A percentile compares a stretch with the other conserved stretches of the same genome.
Conservation (phyloP, 768 basidiomycete species). For the Baorangia bicolor region DNA sequence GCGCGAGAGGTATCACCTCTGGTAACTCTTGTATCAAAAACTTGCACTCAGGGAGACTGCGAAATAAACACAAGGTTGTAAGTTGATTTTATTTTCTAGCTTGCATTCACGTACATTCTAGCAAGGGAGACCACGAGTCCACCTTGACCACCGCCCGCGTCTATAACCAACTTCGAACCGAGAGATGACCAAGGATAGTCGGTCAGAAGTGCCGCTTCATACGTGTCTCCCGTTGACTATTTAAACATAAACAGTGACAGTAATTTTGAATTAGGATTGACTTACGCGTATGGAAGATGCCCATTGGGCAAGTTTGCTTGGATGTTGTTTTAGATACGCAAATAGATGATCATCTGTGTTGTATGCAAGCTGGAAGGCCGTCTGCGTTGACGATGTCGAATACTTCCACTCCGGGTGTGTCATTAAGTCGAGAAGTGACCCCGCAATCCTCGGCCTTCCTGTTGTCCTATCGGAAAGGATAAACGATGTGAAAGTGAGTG, state of each 20-base stretch:
- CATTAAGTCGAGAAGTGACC: background rate
- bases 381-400: background rate
- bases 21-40: too few relatives aligned
- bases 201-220: constrained; percentile 1
- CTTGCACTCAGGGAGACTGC: too few relatives aligned
- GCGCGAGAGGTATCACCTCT: too few relatives aligned
- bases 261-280: too few relatives aligned
- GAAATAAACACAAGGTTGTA: too few relatives aligned
- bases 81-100: too few relatives aligned
- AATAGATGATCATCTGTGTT: too few relatives aligned
- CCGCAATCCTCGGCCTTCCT: background rate
- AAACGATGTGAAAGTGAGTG: too few relatives aligned
- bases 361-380: constrained; percentile 5
- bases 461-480: background rate
- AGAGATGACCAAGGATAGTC: constrained; percentile 4
- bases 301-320: constrained; percentile 1
- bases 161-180: background rate
- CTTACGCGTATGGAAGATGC: constrained; percentile 4
- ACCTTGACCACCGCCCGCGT: too few relatives aligned
- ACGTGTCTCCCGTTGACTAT: constrained; percentile 5
- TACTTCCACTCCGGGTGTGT: constrained; percentile 4
- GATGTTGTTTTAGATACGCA: too few relatives aligned
- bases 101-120: background rate
- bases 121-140: constrained; percentile 2
- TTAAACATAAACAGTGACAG: background rate